phyloP scores from a whole-genome alignment of 345 rosid species.

The Hibiscus mutabilis region DNA sequence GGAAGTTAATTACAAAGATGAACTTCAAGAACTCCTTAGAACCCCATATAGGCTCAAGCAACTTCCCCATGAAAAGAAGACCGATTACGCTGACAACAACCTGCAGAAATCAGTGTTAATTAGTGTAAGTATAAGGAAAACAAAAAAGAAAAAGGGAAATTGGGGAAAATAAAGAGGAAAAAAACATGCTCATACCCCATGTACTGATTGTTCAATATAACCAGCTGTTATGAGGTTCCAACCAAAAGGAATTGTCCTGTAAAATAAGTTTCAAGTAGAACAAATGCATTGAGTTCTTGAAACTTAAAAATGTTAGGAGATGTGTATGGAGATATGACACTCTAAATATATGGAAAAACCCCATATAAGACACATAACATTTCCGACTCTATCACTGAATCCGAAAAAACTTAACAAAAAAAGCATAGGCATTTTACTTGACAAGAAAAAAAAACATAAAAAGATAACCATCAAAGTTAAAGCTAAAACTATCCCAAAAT shows the following conservation, averaged over 20 bases:
- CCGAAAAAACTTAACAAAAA: neutral
- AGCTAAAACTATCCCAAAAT: neutral
- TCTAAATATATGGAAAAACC: neutral
- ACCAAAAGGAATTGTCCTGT: slow-evolving; percentile 94
- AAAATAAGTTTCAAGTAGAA: neutral
- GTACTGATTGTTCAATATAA: slow-evolving; percentile 67
- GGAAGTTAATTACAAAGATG: slow-evolving; percentile 70
- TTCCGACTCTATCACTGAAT: neutral
- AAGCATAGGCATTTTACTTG: neutral
- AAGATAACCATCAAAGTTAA: neutral
- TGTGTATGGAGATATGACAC: neutral
- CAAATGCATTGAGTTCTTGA: neutral
- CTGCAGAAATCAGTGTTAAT: slow-evolving; percentile 27
- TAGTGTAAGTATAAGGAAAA: slow-evolving; percentile 9
- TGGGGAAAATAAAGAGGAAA: neutral
- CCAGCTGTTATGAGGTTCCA: slow-evolving; percentile 96
- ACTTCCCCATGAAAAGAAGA: slow-evolving; percentile 87
- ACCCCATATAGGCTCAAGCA: slow-evolving; percentile 97
- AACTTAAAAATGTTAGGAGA: neutral
- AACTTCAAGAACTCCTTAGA: slow-evolving; percentile 92
- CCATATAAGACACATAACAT: neutral
- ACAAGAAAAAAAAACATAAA: neutral
- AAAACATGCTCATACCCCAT: slow-evolving; percentile 54
- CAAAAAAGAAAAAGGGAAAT: neutral
- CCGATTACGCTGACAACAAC: slow-evolving; percentile 58